Evolutionary conservation across 2,329 filamentous ascomycete species (phyloP).

Genomic region (Aspergillus sergii): DNA sequence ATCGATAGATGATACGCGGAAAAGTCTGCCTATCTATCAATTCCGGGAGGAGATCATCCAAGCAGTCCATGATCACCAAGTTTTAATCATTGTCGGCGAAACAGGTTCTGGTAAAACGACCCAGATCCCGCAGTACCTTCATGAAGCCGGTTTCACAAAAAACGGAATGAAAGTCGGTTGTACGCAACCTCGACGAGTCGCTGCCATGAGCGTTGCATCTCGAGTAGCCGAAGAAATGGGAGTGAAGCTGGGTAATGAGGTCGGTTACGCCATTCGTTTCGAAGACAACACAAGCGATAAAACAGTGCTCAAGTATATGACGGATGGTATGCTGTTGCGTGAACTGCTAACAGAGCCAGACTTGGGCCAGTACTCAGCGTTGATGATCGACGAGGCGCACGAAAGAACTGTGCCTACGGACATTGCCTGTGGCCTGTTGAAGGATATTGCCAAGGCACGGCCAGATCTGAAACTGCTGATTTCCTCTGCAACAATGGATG

Average conservation of each 20-base stretch:
- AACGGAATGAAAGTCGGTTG: slow-evolving; percentile 83
- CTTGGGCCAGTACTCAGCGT: slow-evolving; percentile 75
- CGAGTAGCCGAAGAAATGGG: slow-evolving; percentile 95
- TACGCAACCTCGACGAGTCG: slow-evolving; percentile 92
- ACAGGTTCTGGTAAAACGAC: slow-evolving; percentile 96
- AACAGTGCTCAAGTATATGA: slow-evolving; percentile 94
- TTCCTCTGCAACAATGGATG: slow-evolving; percentile 92
- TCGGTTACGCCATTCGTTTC: slow-evolving; percentile 93
- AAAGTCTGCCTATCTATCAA: slow-evolving; percentile 84
- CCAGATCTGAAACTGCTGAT: slow-evolving; percentile 89
- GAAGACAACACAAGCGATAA: slow-evolving; percentile 91
- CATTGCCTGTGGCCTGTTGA: slow-evolving; percentile 82
- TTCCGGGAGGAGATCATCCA: slow-evolving; percentile 83
- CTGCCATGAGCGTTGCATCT: slow-evolving; percentile 95
- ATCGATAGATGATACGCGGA: slow-evolving; percentile 87
- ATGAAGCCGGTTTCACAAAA: slow-evolving; percentile 88
- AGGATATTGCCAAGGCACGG: slow-evolving; percentile 80
- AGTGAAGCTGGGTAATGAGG: slow-evolving; percentile 84
- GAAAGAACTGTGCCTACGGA: slow-evolving; percentile 91
- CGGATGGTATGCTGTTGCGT: slow-evolving; percentile 89
- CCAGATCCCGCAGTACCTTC: slow-evolving; percentile 88
- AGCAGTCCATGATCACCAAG: slow-evolving; percentile 83
- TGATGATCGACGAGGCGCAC: slow-evolving; percentile 98
- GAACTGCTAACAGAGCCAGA: slow-evolving; percentile 90
- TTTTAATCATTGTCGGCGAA: slow-evolving; percentile 90